A percentile compares a stretch with the other conserved stretches of the same genome.
These are phyloP conservation scores for Candida succiphila DNA, from an alignment of 805 yeast genomes.

Conservation along the genomic window DNA sequence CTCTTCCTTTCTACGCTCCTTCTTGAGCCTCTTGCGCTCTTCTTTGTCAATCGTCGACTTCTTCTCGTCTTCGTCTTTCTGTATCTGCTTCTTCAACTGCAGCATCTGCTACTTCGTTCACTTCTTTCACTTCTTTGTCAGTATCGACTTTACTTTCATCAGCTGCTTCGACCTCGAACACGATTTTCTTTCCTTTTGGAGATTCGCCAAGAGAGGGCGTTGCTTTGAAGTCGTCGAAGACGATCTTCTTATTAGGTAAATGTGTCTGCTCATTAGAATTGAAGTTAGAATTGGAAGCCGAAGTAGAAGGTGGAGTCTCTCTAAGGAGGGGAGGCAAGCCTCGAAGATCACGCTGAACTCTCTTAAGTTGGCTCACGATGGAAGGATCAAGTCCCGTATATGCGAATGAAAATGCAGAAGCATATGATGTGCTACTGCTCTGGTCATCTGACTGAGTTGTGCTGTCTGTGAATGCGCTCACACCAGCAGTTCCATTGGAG, in stretches of 20 bases:
- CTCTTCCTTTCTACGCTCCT: constrained; percentile 15
- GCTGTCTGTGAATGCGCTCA: too few relatives aligned
- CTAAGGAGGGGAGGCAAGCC: constrained; percentile 26
- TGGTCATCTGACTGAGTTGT: background rate
- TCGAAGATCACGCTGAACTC: constrained; percentile 26
- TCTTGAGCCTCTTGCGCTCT: constrained; percentile 17
- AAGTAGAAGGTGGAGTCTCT: too few relatives aligned
- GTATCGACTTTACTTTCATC: background rate
- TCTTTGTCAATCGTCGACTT: constrained; percentile 10
- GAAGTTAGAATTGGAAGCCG: constrained; percentile 1
- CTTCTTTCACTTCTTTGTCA: background rate
- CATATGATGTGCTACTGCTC: constrained; percentile 1
- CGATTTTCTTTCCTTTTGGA: constrained; percentile 7
- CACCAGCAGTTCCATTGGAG: constrained; percentile 2
- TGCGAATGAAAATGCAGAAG: constrained; percentile 1
- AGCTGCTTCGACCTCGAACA: constrained; percentile 7
- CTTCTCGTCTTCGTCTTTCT: constrained; percentile 2
- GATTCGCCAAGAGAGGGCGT: too few relatives aligned
- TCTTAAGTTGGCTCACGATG: constrained; percentile 22
- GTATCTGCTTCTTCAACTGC: background rate
- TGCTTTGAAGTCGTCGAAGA: too few relatives aligned
- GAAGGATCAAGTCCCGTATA: constrained; percentile 19
- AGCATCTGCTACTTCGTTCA: background rate
- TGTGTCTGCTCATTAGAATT: background rate
- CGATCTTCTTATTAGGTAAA: constrained; percentile 11